Evolutionary conservation across 2,329 filamentous ascomycete species (phyloP), one percentile per base, ranked within the genome.

Genomic region (Neopestalotiopsis sp.): DNA sequence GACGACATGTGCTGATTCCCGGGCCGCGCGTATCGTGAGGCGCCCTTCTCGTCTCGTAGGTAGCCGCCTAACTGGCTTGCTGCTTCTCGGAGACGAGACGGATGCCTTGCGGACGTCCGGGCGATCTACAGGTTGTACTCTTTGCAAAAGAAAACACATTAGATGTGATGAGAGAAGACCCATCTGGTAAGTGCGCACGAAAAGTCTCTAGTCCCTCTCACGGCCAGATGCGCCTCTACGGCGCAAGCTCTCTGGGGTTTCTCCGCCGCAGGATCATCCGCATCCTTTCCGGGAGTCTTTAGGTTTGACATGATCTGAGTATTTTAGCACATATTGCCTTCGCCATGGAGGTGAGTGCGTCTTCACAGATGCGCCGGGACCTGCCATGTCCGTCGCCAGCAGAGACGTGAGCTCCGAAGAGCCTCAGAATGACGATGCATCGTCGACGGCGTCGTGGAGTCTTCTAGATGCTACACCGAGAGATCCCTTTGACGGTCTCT

Each of bases 81-180:
- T 10, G 34, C 34, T 28, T 28, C 34, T 38, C 34, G 10, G 34
- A 38, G 34, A 38, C 34, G 34, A 38, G 14, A n/a, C 14, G 63
- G 45, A 24, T 28, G 69, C 14, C 61, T 52, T 49, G 61, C 49
- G 52, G 4, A 30, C n/a, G 13, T 28, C 42, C 63, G 67, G 56
- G 52, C 40, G 30, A n/a, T 14, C 7, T 34, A 76, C 77, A 66
- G 80, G 79, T 64, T 82, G 80, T 64, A 72, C 76, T 67, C 74
- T 71, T 30, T 81, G 79, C 75, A 83, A 82, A 74, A 75, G 74
- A 67, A 80, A 83, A 71, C 83, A 84, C 71, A 83, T 84, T 65
- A 80, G 83, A 66, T 84, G 83, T 74, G 82, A 84, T 69, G 83
- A 85, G 72, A 78, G 78, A 69, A 82, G 78, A 71, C 83, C 83